Conservation (phyloP, 1,284 basidiomycete species). For the Chiua sp. region DNA sequence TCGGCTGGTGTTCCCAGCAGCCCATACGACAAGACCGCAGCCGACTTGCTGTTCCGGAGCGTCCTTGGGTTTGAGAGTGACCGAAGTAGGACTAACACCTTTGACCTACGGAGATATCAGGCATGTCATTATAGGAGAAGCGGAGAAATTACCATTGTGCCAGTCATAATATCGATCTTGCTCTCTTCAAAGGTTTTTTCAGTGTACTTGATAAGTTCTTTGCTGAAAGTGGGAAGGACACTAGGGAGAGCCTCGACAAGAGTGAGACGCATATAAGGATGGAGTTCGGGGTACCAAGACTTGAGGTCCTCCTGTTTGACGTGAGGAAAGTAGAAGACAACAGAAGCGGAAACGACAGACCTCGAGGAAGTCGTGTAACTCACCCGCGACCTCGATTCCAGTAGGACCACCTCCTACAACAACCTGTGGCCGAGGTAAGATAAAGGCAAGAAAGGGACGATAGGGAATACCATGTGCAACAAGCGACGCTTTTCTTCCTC, state of each 20-base stretch:
- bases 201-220: slow-evolving; percentile 95
- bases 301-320: slow-evolving; percentile 81
- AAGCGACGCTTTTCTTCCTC: slow-evolving; percentile 88
- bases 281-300: slow-evolving; percentile 95
- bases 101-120: slow-evolving; percentile 41
- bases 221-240: slow-evolving; percentile 96
- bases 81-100: slow-evolving; percentile 82
- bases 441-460: not conserved
- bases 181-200: slow-evolving; percentile 96
- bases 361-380: slow-evolving; percentile 93
- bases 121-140: not conserved
- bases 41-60: slow-evolving; percentile 85
- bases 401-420: slow-evolving; percentile 98
- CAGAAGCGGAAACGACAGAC: slow-evolving; percentile 36
- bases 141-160: slow-evolving; percentile 81
- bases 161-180: slow-evolving; percentile 93
- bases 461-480: slow-evolving; percentile 78
- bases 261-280: slow-evolving; percentile 86
- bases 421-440: slow-evolving; percentile 50
- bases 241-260: slow-evolving; percentile 96
- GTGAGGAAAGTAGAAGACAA: slow-evolving; percentile 10
- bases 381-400: slow-evolving; percentile 89
- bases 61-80: slow-evolving; percentile 89
- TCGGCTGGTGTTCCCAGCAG: slow-evolving; percentile 91
- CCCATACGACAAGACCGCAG: slow-evolving; percentile 93